phyloP scores from a whole-genome alignment of 2,329 filamentous ascomycete species.

The Fusarium coffeatum region DNA sequence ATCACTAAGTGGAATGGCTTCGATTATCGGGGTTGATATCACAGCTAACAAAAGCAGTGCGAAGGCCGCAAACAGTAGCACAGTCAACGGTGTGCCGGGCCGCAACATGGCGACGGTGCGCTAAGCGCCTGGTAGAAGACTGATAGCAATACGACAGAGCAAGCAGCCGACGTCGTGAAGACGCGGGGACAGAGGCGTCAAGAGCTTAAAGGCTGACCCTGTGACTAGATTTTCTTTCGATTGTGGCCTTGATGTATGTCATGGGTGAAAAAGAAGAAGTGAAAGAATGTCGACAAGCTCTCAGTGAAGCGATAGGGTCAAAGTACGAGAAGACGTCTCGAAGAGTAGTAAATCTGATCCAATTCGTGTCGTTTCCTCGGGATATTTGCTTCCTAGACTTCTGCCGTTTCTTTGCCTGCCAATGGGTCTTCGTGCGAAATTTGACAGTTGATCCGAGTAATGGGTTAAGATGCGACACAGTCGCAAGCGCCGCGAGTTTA shows the following conservation, averaged over 20 bases:
- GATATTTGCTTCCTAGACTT: not conserved
- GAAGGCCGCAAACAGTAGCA: slow-evolving; percentile 88
- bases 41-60: slow-evolving; percentile 85
- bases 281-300: not conserved
- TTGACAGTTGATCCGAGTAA: slow-evolving; percentile 14
- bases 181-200: slow-evolving; percentile 29
- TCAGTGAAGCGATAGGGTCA: slow-evolving; percentile 4
- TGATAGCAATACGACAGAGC: slow-evolving; percentile 18
- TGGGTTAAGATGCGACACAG: slow-evolving; percentile 22
- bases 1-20: slow-evolving; percentile 83
- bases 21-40: slow-evolving; percentile 90
- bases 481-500: slow-evolving; percentile 17
- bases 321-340: not conserved
- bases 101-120: slow-evolving; percentile 76
- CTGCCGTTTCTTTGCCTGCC: not conserved
- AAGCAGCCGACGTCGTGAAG: slow-evolving; percentile 41
- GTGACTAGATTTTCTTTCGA: slow-evolving; percentile 7
- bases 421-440: not conserved
- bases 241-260: slow-evolving; percentile 12
- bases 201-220: slow-evolving; percentile 7
- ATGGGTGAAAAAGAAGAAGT: slow-evolving; percentile 16
- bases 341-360: not conserved
- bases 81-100: slow-evolving; percentile 89
- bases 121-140: slow-evolving; percentile 34
- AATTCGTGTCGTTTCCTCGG: slow-evolving; percentile 3